These are phyloP conservation scores for Crithidia bombi DNA, from an alignment of 208 protist species.

Conservation along the genomic window DNA sequence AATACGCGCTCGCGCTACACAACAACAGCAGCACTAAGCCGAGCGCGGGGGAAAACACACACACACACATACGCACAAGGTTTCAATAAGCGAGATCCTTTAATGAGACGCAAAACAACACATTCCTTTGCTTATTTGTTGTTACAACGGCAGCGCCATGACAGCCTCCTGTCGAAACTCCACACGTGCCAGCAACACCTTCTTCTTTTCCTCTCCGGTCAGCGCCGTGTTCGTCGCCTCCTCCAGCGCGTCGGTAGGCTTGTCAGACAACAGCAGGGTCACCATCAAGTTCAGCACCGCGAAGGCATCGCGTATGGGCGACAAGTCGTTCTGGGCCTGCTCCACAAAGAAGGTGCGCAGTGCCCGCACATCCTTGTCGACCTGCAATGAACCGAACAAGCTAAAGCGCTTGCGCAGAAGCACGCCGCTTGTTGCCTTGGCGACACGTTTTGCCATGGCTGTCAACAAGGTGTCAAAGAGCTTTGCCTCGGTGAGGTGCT, in stretches of 20 bases:
- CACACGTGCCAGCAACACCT: conserved; percentile 59
- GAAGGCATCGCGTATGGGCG: conserved; percentile 59
- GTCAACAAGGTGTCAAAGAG: conserved; percentile 65
- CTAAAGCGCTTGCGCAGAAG: conserved; percentile 63
- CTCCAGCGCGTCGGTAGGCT: conserved; percentile 69
- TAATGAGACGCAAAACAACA: conserved; percentile 6
- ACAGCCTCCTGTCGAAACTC: conserved; percentile 77
- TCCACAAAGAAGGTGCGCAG: conserved; percentile 69
- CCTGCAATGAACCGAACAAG: conserved; percentile 75
- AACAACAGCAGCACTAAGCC: background rate
- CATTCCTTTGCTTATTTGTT: too few relatives aligned
- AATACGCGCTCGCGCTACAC: too few relatives aligned
- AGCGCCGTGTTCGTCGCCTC: conserved; percentile 64
- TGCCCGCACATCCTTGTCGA: conserved; percentile 82
- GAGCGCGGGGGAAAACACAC: too few relatives aligned
- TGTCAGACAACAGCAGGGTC: conserved; percentile 71
- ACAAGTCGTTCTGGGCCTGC: conserved; percentile 51
- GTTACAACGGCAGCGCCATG: conserved; percentile 52
- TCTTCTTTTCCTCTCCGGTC: conserved; percentile 74
- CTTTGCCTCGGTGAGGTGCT: conserved; percentile 31
- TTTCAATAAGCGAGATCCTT: too few relatives aligned
- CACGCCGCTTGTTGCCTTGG: conserved; percentile 33
- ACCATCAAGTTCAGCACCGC: conserved; percentile 48
- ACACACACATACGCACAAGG: too few relatives aligned
- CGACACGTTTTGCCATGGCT: conserved; percentile 40